Percentiles rank a stretch among this genome's conserved stretches.
Conservation (phyloP, 2,329 filamentous ascomycete species). For the Tympanopsis confertula region DNA sequence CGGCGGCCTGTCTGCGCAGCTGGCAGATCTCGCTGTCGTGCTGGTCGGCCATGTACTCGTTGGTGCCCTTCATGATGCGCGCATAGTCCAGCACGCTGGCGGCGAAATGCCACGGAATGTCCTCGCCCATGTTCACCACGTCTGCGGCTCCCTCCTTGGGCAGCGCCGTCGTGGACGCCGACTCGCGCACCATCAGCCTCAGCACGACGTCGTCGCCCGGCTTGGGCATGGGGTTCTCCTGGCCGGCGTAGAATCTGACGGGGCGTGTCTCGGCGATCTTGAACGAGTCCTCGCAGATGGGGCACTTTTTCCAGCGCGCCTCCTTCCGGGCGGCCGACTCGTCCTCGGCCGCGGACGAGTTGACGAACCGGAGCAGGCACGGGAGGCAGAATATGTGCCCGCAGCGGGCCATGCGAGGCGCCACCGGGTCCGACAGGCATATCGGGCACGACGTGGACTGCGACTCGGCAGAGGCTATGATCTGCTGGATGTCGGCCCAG, state of each 20-base stretch:
- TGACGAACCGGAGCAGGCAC: constrained; percentile 91
- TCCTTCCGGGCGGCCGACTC: constrained; percentile 56
- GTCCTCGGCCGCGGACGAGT: constrained; percentile 64
- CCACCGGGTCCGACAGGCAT: constrained; percentile 82
- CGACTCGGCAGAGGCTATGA: constrained; percentile 80
- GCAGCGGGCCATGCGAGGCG: constrained; percentile 91
- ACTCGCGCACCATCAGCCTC: constrained; percentile 69
- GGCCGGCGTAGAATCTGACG: constrained; percentile 80
- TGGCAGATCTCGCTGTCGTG: constrained; percentile 69
- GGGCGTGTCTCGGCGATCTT: constrained; percentile 83
- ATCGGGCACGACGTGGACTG: constrained; percentile 87
- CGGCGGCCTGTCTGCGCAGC: constrained; percentile 64
- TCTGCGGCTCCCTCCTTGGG: constrained; percentile 70
- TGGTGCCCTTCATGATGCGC: constrained; percentile 85
- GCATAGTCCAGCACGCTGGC: constrained; percentile 92
- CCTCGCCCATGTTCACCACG: constrained; percentile 54
- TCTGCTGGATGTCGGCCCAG: constrained; percentile 82
- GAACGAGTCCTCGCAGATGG: constrained; percentile 88
- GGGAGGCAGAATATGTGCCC: constrained; percentile 94
- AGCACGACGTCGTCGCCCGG: constrained; percentile 85
- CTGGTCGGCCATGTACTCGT: constrained; percentile 74
- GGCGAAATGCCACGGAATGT: constrained; percentile 89
- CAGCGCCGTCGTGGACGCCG: constrained; percentile 74
- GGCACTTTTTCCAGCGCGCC: constrained; percentile 83
- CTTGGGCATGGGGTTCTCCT: constrained; percentile 69